phyloP scores from a whole-genome alignment of 2,329 filamentous ascomycete genomes.

The Simplicillium sp. region DNA sequence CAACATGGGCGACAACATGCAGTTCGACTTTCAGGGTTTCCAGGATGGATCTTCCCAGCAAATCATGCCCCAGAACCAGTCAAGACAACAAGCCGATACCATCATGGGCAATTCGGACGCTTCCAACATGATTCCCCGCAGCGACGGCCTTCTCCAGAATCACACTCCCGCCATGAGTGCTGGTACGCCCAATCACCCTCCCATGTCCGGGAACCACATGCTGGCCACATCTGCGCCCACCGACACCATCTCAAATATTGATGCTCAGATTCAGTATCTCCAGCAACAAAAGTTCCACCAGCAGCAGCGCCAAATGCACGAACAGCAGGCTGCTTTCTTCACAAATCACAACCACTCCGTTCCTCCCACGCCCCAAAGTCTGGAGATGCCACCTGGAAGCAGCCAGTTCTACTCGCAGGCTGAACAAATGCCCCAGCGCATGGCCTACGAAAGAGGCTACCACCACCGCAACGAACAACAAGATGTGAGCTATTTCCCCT shows the following conservation, averaged over 20 bases:
- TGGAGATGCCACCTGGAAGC: conserved; percentile 59
- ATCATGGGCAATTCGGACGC: conserved; percentile 24
- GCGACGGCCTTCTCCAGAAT: conserved; percentile 27
- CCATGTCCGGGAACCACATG: conserved; percentile 32
- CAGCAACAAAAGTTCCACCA: conserved; percentile 55
- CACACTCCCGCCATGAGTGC: conserved; percentile 40
- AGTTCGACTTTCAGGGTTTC: conserved; percentile 53
- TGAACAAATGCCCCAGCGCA: conserved; percentile 41
- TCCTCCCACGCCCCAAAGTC: conserved; percentile 72
- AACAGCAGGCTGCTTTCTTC: conserved; percentile 48
- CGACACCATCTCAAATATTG: conserved; percentile 49
- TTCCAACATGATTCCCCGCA: conserved; percentile 18
- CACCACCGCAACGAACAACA: conserved; percentile 60
- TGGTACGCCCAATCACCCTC: conserved; percentile 27
- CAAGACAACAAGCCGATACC: conserved; percentile 20
- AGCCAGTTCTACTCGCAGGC: conserved; percentile 51
- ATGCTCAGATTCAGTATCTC: conserved; percentile 57
- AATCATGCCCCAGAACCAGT: conserved; percentile 11
- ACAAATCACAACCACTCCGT: conserved; percentile 50
- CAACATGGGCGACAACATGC: conserved; percentile 40
- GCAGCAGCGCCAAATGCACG: conserved; percentile 47
- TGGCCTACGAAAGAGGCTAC: conserved; percentile 54
- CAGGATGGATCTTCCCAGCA: conserved; percentile 25
- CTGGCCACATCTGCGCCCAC: conserved; percentile 29
- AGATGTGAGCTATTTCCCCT: conserved; percentile 38